These are phyloP conservation scores for Daldinia grandis DNA, from an alignment of 495 filamentous ascomycete species.

Conservation along the genomic window DNA sequence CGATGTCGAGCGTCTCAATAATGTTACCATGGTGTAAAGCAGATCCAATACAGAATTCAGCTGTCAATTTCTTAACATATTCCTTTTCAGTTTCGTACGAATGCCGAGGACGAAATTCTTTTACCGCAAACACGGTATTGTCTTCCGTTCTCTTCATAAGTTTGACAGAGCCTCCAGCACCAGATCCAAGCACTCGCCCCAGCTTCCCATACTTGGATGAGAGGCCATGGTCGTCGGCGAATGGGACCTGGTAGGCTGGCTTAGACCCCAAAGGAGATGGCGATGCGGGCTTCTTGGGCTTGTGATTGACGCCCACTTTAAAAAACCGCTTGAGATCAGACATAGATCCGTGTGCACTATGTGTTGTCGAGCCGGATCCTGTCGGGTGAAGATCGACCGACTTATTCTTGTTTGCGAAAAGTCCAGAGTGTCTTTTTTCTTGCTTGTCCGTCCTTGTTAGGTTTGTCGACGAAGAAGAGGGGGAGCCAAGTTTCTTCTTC, in stretches of 20 bases:
- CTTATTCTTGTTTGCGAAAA: slow-evolving; percentile 47
- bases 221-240: slow-evolving; percentile 92
- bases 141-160: slow-evolving; percentile 93
- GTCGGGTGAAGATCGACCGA: slow-evolving; percentile 42
- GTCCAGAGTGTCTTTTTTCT: slow-evolving; percentile 60
- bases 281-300: slow-evolving; percentile 69
- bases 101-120: slow-evolving; percentile 94
- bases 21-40: slow-evolving; percentile 98
- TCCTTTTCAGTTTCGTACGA: slow-evolving; percentile 92
- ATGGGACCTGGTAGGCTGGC: slow-evolving; percentile 75
- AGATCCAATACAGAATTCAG: slow-evolving; percentile 97
- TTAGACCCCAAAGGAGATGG: slow-evolving; percentile 66
- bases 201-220: slow-evolving; percentile 93
- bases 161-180: slow-evolving; percentile 93
- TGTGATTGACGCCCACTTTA: slow-evolving; percentile 69
- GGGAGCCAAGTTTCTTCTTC: slow-evolving; percentile 56
- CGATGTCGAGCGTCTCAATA: slow-evolving; percentile 96
- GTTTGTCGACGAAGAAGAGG: slow-evolving; percentile 56
- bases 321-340: slow-evolving; percentile 94
- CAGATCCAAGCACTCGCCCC: slow-evolving; percentile 90
- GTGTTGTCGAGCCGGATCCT: slow-evolving; percentile 60
- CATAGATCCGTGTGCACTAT: slow-evolving; percentile 83
- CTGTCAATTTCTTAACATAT: slow-evolving; percentile 99
- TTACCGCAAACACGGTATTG: slow-evolving; percentile 92
- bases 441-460: slow-evolving; percentile 46